Conservation (phyloP, 306 rosid genomes). For the Begonia fuchsioides region DNA sequence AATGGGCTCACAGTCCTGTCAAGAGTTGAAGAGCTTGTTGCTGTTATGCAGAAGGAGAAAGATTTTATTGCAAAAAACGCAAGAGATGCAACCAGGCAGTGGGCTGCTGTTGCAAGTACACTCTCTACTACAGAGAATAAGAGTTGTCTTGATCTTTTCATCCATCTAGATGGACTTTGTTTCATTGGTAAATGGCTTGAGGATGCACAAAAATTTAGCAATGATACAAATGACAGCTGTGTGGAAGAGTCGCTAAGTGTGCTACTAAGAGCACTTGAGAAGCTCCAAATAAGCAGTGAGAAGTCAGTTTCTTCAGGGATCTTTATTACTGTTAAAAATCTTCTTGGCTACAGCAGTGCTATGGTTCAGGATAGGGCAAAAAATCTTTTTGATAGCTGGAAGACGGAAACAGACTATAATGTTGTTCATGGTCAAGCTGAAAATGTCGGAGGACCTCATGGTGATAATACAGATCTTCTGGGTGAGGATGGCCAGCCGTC, state of each 20-base stretch:
- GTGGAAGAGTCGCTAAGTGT: slow-evolving; percentile 72
- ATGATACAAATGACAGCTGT: slow-evolving; percentile 43
- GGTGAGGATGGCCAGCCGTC: slow-evolving; percentile 30
- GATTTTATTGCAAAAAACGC: slow-evolving; percentile 51
- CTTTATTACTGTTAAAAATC: slow-evolving; percentile 48
- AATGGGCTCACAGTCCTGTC: slow-evolving; percentile 92
- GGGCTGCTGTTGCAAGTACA: slow-evolving; percentile 96
- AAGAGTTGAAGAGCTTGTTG: slow-evolving; percentile 76
- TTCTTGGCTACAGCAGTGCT: slow-evolving; percentile 52
- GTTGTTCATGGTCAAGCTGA: slow-evolving; percentile 20
- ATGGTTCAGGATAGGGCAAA: slow-evolving; percentile 56
- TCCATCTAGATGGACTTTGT: slow-evolving; percentile 71
- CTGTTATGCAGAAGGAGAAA: slow-evolving; percentile 71
- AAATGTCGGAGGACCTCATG: slow-evolving; percentile 10
- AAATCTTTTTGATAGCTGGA: slow-evolving; percentile 59
- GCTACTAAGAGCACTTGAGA: slow-evolving; percentile 66
- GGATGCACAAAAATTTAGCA: slow-evolving; percentile 46
- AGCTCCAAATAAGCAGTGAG: slow-evolving; percentile 46
- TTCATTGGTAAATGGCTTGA: slow-evolving; percentile 73
- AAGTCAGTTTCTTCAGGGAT: slow-evolving; percentile 64
- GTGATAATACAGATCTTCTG: slow-evolving; percentile 24
- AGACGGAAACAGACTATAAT: slow-evolving; percentile 30
- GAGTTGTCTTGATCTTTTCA: slow-evolving; percentile 90
- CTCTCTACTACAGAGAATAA: slow-evolving; percentile 86
- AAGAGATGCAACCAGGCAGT: slow-evolving; percentile 76